Conservation (phyloP, 2,329 filamentous ascomycete species). For the Sarocladium kiliense region DNA sequence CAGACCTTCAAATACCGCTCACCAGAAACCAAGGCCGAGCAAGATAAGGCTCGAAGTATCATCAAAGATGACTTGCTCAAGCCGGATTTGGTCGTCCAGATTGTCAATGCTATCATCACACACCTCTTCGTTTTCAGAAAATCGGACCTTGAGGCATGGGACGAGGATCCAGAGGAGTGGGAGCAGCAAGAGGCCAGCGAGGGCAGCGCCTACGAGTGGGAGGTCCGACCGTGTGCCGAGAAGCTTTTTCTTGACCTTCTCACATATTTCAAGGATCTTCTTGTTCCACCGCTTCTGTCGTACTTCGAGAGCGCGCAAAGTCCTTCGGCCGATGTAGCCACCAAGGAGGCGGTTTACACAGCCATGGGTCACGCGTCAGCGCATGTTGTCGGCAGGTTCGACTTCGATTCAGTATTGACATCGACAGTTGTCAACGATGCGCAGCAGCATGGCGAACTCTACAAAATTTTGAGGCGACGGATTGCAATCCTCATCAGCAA, state of each 20-base stretch:
- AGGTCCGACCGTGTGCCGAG: constrained; percentile 86
- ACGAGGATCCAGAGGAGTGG: constrained; percentile 93
- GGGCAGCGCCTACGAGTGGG: constrained; percentile 84
- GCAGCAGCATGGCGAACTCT: constrained; percentile 55
- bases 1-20: constrained; percentile 82
- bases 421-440: constrained; percentile 74
- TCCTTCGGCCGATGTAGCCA: constrained; percentile 61
- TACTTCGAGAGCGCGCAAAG: constrained; percentile 78
- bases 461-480: constrained; percentile 79
- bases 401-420: constrained; percentile 77
- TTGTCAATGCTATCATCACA: constrained; percentile 80
- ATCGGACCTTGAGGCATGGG: constrained; percentile 84
- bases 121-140: constrained; percentile 84
- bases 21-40: constrained; percentile 69
- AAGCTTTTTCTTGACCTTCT: constrained; percentile 90
- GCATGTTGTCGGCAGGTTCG: constrained; percentile 65
- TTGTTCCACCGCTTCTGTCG: constrained; percentile 71
- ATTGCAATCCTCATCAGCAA: constrained; percentile 85
- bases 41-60: constrained; percentile 60
- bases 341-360: constrained; percentile 92
- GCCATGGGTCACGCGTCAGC: constrained; percentile 83
- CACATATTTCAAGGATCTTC: constrained; percentile 77
- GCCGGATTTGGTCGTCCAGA: constrained; percentile 69
- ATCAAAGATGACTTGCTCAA: constrained; percentile 73
- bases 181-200: constrained; percentile 83